Evolutionary conservation across 1,284 basidiomycete genomes (phyloP).

Genomic region (Entoloma clypeatum): DNA sequence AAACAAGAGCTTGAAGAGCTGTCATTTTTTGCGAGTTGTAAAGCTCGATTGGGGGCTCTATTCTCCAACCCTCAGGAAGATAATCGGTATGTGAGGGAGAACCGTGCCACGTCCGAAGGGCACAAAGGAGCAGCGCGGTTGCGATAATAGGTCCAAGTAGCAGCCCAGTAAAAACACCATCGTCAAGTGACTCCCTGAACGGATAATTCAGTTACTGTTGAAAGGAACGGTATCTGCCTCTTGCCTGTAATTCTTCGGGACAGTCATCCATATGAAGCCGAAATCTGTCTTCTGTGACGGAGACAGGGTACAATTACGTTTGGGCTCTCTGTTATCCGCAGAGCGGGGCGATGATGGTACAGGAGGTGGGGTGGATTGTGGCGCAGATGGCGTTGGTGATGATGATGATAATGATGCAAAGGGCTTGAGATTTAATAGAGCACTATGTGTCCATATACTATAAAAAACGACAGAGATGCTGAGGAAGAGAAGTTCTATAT

Average conservation of each 20-base stretch:
- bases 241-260: constrained; percentile 79
- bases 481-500: constrained; percentile 56
- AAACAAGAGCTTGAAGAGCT: constrained; percentile 59
- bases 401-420: constrained; percentile 18
- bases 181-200: constrained; percentile 71
- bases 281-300: constrained; percentile 42
- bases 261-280: constrained; percentile 84
- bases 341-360: constrained; percentile 40
- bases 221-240: constrained; percentile 5
- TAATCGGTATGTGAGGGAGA: constrained; percentile 23
- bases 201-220: constrained; percentile 3
- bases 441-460: constrained; percentile 58
- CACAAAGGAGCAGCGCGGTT: constrained; percentile 56
- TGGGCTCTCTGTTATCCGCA: constrained; percentile 43
- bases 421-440: constrained; percentile 23
- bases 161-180: constrained; percentile 79
- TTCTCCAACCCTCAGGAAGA: constrained; percentile 65
- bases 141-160: constrained; percentile 77
- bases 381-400: constrained; percentile 21
- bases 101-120: constrained; percentile 36
- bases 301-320: constrained; percentile 31
- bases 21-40: constrained; percentile 37
- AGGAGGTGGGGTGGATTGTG: constrained; percentile 18
- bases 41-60: constrained; percentile 64
- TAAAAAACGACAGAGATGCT: constrained; percentile 58